These are phyloP conservation scores for Hyaloscypha bicolor DNA, from an alignment of 495 filamentous ascomycete genomes.

Conservation along the genomic window DNA sequence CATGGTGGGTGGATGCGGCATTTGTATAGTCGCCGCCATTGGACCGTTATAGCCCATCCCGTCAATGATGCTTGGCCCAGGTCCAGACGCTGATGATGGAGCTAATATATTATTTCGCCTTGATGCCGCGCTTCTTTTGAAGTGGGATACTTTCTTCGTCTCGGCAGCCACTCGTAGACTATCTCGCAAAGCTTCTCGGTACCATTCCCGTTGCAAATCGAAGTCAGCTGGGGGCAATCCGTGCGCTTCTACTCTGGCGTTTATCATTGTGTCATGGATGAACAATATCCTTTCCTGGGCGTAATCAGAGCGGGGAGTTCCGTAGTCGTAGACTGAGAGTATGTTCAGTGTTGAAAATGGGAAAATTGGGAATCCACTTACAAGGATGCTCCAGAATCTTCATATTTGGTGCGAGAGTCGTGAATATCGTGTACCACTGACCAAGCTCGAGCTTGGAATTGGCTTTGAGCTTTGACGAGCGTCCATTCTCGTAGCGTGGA, in stretches of 20 bases:
- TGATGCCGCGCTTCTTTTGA: too few relatives aligned
- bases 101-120: too few relatives aligned
- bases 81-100: too few relatives aligned
- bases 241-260: neutral
- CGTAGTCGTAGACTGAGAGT: neutral
- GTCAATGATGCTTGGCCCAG: too few relatives aligned
- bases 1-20: too few relatives aligned
- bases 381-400: neutral
- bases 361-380: neutral
- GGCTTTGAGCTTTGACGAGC: neutral
- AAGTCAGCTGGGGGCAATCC: neutral
- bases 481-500: neutral
- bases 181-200: neutral
- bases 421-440: neutral
- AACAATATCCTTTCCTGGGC: neutral
- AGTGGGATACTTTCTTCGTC: neutral
- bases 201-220: neutral
- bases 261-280: neutral
- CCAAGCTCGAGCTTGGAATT: neutral
- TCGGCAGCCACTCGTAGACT: neutral
- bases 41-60: too few relatives aligned
- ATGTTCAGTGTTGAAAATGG: neutral
- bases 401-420: neutral
- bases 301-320: neutral
- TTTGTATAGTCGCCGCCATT: too few relatives aligned